phyloP scores from a whole-genome alignment of 2,329 filamentous ascomycete species.

The Neofusicoccum laricinum region DNA sequence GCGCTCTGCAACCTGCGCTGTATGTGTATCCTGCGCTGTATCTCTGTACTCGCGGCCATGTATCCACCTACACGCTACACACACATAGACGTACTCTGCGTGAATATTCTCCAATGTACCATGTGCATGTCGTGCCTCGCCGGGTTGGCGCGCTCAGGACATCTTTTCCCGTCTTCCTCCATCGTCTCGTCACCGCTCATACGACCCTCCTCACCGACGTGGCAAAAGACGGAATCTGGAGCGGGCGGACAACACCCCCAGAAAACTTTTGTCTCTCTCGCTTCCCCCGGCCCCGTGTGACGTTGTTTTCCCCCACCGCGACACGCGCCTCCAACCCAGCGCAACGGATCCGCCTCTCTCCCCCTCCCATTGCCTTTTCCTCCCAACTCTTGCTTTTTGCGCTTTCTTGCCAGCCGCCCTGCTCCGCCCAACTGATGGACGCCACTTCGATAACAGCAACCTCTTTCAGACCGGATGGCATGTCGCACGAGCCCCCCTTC shows the following conservation, averaged over 20 bases:
- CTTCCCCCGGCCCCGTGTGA: background rate
- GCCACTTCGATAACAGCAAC: constrained; percentile 7
- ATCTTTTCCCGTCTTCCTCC: background rate
- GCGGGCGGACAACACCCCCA: no score
- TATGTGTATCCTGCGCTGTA: background rate
- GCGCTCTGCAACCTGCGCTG: background rate
- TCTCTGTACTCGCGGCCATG: background rate
- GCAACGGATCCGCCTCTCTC: background rate
- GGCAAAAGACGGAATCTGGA: background rate
- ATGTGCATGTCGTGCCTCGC: background rate
- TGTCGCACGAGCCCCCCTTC: background rate
- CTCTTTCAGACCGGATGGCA: background rate
- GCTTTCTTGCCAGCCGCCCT: no score
- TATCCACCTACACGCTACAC: background rate
- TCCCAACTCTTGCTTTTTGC: background rate
- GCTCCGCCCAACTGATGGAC: background rate
- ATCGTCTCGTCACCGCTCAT: background rate
- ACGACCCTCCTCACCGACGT: background rate
- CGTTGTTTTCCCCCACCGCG: background rate
- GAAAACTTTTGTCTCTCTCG: background rate
- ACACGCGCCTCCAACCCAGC: background rate
- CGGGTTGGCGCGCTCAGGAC: background rate
- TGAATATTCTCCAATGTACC: background rate
- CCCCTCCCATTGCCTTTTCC: background rate
- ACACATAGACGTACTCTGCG: background rate